Percentiles rank a stretch among this genome's conserved stretches.
These are phyloP conservation scores for Mycena metata DNA, from an alignment of 768 basidiomycete genomes.

Conservation along the genomic window DNA sequence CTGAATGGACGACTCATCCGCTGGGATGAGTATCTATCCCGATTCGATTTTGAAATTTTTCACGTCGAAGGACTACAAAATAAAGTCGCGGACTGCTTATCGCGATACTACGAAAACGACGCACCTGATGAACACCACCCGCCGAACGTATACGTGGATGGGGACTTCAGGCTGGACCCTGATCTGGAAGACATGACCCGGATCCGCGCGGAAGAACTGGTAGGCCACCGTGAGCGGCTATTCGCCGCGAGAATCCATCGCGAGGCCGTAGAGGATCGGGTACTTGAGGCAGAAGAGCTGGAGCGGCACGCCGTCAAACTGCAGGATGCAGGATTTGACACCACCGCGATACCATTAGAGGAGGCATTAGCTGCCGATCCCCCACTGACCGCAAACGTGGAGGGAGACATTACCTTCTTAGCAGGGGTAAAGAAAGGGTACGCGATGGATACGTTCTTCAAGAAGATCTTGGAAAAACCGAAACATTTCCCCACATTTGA, in stretches of 20 bases:
- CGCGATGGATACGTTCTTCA: neutral
- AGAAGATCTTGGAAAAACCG: neutral
- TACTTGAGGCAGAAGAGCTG: no score
- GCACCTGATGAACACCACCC: neutral
- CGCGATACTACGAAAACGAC: neutral
- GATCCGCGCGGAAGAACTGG: neutral
- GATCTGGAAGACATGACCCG: neutral
- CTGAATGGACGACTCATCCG: no score
- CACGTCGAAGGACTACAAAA: neutral
- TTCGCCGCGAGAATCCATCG: neutral
- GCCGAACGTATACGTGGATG: neutral
- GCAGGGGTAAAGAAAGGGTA: neutral
- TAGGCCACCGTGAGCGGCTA: neutral
- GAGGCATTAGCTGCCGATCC: neutral
- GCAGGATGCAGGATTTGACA: neutral
- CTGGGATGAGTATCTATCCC: no score
- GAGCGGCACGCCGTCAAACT: neutral
- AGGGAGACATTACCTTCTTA: neutral
- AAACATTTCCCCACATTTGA: neutral
- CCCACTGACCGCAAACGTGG: neutral
- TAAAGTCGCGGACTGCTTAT: conserved; percentile 8
- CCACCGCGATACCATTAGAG: neutral
- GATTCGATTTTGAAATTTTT: conserved; percentile 1
- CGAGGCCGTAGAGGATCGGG: no score
- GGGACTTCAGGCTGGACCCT: neutral